Evolutionary conservation across 495 filamentous ascomycete species (phyloP), one percentile per base, ranked within the genome.

Genomic region (Penicillium silybi): DNA sequence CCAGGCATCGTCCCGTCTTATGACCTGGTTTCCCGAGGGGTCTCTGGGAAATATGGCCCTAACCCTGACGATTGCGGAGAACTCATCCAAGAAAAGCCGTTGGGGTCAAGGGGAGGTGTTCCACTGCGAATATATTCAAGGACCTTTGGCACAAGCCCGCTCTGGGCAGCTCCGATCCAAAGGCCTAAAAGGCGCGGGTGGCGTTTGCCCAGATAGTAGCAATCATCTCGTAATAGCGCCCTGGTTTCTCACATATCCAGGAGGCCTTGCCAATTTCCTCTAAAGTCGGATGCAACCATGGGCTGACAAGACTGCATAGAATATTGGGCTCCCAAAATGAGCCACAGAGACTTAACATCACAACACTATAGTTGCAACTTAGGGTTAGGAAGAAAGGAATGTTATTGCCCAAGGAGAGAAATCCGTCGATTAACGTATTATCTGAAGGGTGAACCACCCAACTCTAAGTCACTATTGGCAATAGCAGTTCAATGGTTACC

Each of bases 271-370:
- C 38, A 11, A 59, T 25, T 41, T 61, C 58, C 20, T 54, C 45
- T 6, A 61, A 40, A 19, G 54, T 39, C 2, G 52, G 59, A 49
- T 62, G 49, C 23, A 59, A 27, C 56, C 48, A 58, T 16, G 56
- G 46, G 22, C 52, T 53, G 16, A 54, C 55, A 27, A 62, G 52
- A 27, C 56, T 58, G 43, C 50, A 63, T 20, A 50, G 46, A 9
- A 59, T 20, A 18, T 35, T 35, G 7, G 48, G 49, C 38, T 59
- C 52, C 59, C 53, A 63, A 18, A 63, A 63, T 43, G 41, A 23
- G 7, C 56, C 53, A 41, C 47, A 57, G 4, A 61, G 41, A 32
- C 34, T 41, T 9, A 56, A 58, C 10, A 58, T 58, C 26, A 62
- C 43, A 7, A 46, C 40, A 48, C 54, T 56, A 4, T 49, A 40